Evolutionary conservation across 2,329 filamentous ascomycete genomes (phyloP).

Genomic region (Fusarium pseudoanthophilum): DNA sequence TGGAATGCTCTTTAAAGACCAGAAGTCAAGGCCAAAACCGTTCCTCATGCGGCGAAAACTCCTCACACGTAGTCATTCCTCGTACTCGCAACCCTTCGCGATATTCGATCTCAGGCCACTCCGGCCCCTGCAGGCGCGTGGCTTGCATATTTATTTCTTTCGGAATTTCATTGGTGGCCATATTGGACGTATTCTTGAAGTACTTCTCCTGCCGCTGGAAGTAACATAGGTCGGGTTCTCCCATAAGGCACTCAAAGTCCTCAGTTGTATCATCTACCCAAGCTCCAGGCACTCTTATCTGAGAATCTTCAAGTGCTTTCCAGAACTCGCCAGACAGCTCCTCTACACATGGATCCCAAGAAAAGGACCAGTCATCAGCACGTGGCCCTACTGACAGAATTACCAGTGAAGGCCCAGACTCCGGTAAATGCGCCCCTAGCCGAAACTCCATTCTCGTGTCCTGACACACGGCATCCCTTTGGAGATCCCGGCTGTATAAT

Average conservation of each 20-base stretch:
- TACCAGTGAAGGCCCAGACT: neutral
- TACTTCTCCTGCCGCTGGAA: no score
- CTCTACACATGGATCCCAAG: neutral
- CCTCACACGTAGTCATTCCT: neutral
- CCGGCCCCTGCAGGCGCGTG: neutral
- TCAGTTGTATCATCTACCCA: neutral
- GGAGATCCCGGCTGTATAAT: accelerated
- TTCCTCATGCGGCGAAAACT: neutral
- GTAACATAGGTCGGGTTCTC: accelerated
- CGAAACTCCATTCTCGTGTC: accelerated
- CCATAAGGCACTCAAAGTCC: neutral
- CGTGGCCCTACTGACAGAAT: accelerated
- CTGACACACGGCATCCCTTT: neutral
- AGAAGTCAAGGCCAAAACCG: accelerated
- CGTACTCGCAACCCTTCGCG: neutral
- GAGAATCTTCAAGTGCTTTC: neutral
- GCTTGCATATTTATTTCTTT: neutral
- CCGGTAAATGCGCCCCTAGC: accelerated
- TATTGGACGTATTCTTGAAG: no score
- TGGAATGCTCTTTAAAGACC: neutral
- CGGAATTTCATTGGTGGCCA: no score
- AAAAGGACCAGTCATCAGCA: neutral
- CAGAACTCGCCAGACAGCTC: neutral
- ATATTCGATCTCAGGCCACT: neutral
- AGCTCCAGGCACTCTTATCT: accelerated